Evolutionary conservation across 257 asterid genomes (phyloP), one percentile per base, ranked within the genome.

Genomic region (Scutellaria baicalensis): DNA sequence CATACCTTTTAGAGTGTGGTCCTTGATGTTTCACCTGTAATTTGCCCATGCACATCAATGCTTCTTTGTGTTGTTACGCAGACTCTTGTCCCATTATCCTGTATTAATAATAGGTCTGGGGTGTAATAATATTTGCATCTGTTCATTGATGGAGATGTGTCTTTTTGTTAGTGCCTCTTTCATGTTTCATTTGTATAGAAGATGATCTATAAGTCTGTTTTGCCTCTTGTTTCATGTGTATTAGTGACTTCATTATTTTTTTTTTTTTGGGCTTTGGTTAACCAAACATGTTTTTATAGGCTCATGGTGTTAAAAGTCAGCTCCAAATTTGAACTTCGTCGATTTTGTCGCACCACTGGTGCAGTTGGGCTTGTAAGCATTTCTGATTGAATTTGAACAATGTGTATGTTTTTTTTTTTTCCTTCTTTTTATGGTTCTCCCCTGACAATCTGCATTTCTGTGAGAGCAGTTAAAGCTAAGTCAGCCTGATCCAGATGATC

Each of bases 341-440:
- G 99, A 62, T 90, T 93, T 83, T 94, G 99, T 76, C 96, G 97
- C 71, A 88, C 98, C 60, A 84, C 98, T 75, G 95, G 99, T 35
- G 83, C 99, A 48, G 88, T 85, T 80, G 98, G 84, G 58, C 78
- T 89, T 75, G 99, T 95, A 85, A 89, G 95, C 73, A 73, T 69
- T 66, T 5, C 65, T 38, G 10, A 33, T 35, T 62, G 11, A 51
- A 64, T 42, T 59, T 18, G 11, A 14, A 59, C 16, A 58, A 51
- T 44, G 73, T 66, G 66, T 65, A 21, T 5, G 17, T 39, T 14
- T 17, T 14, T 33, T 14, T 56, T 47, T 9, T 6, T 36, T 5
- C 9, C 38, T 40, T 23, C 10, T 9, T 57, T 57, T 75, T n/a
- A n/a, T n/a, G n/a, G 9, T 65, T 33, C 45, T 71, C 43, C 64